Conservation (phyloP, 2,329 filamentous ascomycete species). For the Coniochaeta prunicola region DNA sequence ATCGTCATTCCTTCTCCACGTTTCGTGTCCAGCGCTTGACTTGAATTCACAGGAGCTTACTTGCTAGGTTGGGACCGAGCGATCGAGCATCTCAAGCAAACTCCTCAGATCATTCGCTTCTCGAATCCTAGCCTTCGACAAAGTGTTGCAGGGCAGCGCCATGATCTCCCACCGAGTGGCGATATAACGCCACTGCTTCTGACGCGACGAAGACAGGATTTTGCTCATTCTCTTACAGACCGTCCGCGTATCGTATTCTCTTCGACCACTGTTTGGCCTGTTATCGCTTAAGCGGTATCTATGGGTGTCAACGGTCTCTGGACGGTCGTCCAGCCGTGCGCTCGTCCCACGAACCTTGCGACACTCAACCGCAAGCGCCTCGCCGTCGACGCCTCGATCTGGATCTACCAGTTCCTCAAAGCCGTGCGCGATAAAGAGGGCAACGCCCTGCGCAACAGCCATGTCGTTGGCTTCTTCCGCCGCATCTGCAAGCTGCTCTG, state of each 20-base stretch:
- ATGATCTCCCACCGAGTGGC: neutral
- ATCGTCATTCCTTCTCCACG: neutral
- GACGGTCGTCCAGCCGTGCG: slow-evolving; percentile 92
- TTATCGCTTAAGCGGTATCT: too few species aligned
- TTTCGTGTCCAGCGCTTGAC: neutral
- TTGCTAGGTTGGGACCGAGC: neutral
- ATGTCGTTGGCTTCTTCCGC: slow-evolving; percentile 96
- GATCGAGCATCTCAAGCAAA: neutral
- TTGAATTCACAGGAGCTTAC: neutral
- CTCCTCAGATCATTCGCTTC: neutral
- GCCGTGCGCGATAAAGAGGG: slow-evolving; percentile 98
- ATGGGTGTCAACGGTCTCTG: slow-evolving; percentile 99
- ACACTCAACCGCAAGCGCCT: slow-evolving; percentile 94
- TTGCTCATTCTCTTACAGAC: neutral
- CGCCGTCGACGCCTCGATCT: slow-evolving; percentile 96
- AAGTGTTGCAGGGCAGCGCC: neutral
- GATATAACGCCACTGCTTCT: neutral
- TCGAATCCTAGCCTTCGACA: neutral
- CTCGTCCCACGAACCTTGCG: slow-evolving; percentile 90
- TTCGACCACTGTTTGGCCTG: neutral
- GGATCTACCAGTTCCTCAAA: slow-evolving; percentile 99
- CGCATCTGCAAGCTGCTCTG: slow-evolving; percentile 96
- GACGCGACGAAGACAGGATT: neutral
- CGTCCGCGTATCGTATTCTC: neutral
- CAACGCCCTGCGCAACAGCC: slow-evolving; percentile 90